Conservation (phyloP, 2,329 filamentous ascomycete genomes). For the Cladosporium sp. region DNA sequence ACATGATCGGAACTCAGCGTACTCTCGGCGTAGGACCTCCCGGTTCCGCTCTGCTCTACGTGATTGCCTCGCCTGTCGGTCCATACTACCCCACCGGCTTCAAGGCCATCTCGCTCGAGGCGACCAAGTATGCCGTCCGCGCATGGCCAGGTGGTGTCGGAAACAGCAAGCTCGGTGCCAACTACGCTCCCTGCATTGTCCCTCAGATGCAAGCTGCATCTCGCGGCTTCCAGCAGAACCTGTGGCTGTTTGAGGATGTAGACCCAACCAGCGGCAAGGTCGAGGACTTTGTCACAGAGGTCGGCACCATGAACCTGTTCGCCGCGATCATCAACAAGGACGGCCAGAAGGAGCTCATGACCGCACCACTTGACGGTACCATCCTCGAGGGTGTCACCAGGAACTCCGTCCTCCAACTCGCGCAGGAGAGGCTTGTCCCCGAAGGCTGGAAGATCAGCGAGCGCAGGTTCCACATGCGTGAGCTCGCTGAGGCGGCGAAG, state of each 20-base stretch:
- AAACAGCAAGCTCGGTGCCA: slow-evolving; percentile 97
- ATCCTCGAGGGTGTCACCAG: slow-evolving; percentile 94
- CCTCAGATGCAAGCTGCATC: slow-evolving; percentile 89
- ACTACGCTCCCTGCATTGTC: slow-evolving; percentile 99
- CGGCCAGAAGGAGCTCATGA: slow-evolving; percentile 87
- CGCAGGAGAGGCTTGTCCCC: slow-evolving; percentile 76
- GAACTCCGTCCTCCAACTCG: slow-evolving; percentile 85
- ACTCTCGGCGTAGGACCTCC: slow-evolving; percentile 93
- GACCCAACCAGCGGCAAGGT: slow-evolving; percentile 34
- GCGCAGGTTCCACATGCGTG: slow-evolving; percentile 88
- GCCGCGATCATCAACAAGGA: slow-evolving; percentile 83
- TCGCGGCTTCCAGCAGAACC: slow-evolving; percentile 94
- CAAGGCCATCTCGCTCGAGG: slow-evolving; percentile 94
- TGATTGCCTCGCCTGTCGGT: slow-evolving; percentile 94
- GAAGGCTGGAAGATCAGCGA: slow-evolving; percentile 88
- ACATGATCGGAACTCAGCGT: slow-evolving; percentile 94
- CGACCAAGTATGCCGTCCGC: slow-evolving; percentile 75
- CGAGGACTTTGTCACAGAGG: slow-evolving; percentile 94
- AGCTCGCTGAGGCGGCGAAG: slow-evolving; percentile 75
- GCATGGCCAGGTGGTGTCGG: slow-evolving; percentile 98
- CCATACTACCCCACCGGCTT: slow-evolving; percentile 98
- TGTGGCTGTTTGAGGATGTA: slow-evolving; percentile 88
- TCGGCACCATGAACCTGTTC: slow-evolving; percentile 99
- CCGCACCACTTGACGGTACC: slow-evolving; percentile 93
- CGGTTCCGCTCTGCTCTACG: slow-evolving; percentile 84